Evolutionary conservation across 2,329 filamentous ascomycete genomes (phyloP).

Genomic region (Fonsecaea pedrosoi): DNA sequence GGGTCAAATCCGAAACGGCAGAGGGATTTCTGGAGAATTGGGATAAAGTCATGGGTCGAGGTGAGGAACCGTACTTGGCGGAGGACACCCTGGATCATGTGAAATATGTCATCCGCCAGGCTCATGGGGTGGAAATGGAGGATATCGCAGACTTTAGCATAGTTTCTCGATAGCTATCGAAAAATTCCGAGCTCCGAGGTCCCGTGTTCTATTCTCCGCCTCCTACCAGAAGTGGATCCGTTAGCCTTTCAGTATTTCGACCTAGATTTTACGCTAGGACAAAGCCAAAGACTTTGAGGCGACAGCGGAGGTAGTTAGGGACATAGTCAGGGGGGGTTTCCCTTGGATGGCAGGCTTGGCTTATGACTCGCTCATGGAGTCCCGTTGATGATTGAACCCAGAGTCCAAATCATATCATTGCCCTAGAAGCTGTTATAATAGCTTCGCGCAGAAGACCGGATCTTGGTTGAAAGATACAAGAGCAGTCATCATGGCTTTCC

Average conservation of each 20-base stretch:
- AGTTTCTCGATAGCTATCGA: background rate
- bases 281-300: background rate
- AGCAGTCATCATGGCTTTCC: conserved; percentile 1
- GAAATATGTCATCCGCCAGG: conserved; percentile 27
- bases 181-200: background rate
- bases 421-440: background rate
- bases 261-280: background rate
- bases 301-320: background rate
- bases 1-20: conserved; percentile 22
- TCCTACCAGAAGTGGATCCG: background rate
- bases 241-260: background rate
- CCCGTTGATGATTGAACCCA: background rate
- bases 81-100: conserved; percentile 24
- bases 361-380: background rate
- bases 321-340: background rate
- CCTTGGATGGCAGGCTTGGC: background rate
- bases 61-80: conserved; percentile 20
- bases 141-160: conserved; percentile 28
- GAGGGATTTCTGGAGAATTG: conserved; percentile 23
- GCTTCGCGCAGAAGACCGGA: background rate
- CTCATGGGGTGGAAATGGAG: conserved; percentile 26
- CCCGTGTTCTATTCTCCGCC: background rate
- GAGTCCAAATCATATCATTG: background rate
- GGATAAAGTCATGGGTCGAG: conserved; percentile 27
- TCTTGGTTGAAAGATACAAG: background rate